phyloP scores from a whole-genome alignment of 148 eudicot species.

The Tetragonia tetragonoides region DNA sequence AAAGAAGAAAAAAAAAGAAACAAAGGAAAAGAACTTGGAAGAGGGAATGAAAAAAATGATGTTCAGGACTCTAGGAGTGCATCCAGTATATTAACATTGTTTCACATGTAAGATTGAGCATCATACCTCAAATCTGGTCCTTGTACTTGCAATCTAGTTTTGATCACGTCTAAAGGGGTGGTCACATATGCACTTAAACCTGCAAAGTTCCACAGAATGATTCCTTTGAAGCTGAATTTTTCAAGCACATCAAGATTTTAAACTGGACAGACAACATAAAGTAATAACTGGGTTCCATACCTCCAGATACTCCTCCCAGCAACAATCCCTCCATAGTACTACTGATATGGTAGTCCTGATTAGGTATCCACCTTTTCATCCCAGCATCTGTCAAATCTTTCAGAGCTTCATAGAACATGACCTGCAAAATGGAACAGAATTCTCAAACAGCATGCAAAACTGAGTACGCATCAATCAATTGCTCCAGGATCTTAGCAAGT shows the following conservation, averaged over 20 bases:
- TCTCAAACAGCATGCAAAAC: neutral
- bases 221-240: neutral
- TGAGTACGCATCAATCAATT: neutral
- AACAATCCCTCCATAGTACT: constrained; percentile 69
- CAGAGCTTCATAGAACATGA: constrained; percentile 74
- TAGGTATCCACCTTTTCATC: constrained; percentile 48
- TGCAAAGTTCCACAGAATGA: constrained; percentile 26
- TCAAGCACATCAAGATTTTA: neutral
- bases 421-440: constrained; percentile 41
- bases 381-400: constrained; percentile 69
- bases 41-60: neutral
- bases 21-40: neutral
- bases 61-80: neutral
- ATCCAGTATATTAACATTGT: neutral
- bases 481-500: neutral
- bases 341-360: constrained; percentile 47
- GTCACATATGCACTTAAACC: constrained; percentile 86
- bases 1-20: neutral
- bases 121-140: constrained; percentile 63
- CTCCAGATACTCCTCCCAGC: constrained; percentile 92
- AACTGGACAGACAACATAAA: neutral
- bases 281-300: constrained; percentile 31
- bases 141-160: constrained; percentile 82
- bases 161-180: constrained; percentile 80
- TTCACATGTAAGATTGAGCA: constrained; percentile 1